Evolutionary conservation across 345 rosid genomes (phyloP), one percentile per base, ranked within the genome.

Genomic region (Acer campestre): DNA sequence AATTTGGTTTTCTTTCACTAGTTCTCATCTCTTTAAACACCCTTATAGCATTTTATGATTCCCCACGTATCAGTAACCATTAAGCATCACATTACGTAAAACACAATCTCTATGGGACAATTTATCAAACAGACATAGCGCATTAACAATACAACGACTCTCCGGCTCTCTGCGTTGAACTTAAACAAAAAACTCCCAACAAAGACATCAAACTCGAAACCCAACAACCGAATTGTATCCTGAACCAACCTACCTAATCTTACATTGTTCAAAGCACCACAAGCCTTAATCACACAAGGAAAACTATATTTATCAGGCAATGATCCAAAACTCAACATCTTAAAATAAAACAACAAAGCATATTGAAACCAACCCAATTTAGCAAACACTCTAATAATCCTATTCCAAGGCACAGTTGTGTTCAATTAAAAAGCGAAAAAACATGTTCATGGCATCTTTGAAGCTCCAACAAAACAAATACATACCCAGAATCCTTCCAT

Each of bases 81-180:
- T 81, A 75, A 94, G 85, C 98, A 93, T 93, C 74, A 88, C 98
- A 80, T 94, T 94, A 94, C 98, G 93, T 73, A 90, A 77, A 79
- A 91, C 98, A 75, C 84, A 86, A 83, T 91, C 98, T 83, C 71
- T 90, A 20, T 82, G 40, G 17, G 75, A 38, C 82, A 90, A 87
- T 84, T 77, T 82, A 68, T 79, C 91, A 49, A 93, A 94, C 80
- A 91, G 48, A 0, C 5, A 4, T 49, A 86, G 75, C 4, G 94
- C 97, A 40, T 84, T 88, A 35, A 42, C 77, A 3, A 93, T 71
- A 68, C 85, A 72, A 27, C 88, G 87, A 35, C 85, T 85, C 79
- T 86, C 88, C 88, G 87, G 29, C 85, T 85, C 79, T 86, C 88
- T 0, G 83, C 68, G 51, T 90, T 90, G 59, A 92, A 76, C 77